Conservation (phyloP, 164 flowering plant species). For the Tetrastigma voinierianum region DNA sequence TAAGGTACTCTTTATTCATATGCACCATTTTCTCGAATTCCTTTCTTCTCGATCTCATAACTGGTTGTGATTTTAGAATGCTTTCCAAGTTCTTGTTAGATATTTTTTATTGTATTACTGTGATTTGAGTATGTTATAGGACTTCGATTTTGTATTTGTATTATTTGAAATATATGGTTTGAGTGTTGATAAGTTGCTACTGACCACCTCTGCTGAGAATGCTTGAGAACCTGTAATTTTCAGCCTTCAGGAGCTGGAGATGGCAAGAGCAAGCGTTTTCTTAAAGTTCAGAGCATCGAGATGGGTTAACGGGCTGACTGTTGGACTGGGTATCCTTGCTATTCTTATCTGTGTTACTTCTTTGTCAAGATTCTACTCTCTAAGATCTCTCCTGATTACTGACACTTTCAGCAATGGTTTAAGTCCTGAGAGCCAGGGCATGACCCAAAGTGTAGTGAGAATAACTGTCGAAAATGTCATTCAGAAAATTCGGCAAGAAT, state of each 20-base stretch:
- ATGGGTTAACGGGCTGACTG: slow-evolving; percentile 26
- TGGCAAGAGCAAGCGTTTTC: slow-evolving; percentile 15
- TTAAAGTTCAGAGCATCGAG: slow-evolving; percentile 34
- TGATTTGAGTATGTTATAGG: not conserved
- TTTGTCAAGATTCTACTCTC: slow-evolving; percentile 41
- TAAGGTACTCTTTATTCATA: not conserved
- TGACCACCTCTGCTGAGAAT: not conserved
- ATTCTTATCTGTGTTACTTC: slow-evolving; percentile 40
- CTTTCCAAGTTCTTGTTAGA: not conserved
- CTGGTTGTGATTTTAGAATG: not conserved
- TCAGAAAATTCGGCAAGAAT: slow-evolving; percentile 44
- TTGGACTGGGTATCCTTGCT: slow-evolving; percentile 33
- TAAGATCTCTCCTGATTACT: slow-evolving; percentile 26
- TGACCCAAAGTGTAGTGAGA: slow-evolving; percentile 8
- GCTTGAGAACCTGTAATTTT: not conserved
- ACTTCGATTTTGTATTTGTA: not conserved
- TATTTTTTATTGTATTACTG: not conserved
- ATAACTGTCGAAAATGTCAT: slow-evolving; percentile 28
- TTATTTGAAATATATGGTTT: not conserved
- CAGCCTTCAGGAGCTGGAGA: not conserved
- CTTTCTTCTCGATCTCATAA: not conserved
- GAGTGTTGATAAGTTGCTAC: too few species aligned
- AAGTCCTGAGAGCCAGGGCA: slow-evolving; percentile 1
- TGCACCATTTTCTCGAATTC: not conserved
- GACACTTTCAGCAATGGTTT: slow-evolving; percentile 19